Evolutionary conservation across 768 basidiomycete genomes (phyloP), one percentile per base, ranked within the genome.

Genomic region (Pulveroboletus sp.): DNA sequence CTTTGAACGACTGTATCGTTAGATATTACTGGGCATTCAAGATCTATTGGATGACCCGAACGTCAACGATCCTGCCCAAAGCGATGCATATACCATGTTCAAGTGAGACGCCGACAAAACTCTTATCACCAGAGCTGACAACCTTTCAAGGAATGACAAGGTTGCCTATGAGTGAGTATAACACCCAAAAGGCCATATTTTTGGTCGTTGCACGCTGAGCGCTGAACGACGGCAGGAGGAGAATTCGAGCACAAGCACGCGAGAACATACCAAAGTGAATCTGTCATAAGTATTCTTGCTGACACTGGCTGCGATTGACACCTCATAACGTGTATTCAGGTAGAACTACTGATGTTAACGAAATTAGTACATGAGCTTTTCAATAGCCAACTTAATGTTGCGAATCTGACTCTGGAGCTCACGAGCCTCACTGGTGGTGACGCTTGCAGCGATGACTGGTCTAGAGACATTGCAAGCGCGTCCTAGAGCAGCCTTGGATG

Each of bases 51-150:
- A 95, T 62, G 90, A 95, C 56, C 95, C 97, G 9, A 99, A 99
- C 62, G 90, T 94, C 35, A 90, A 87, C 50, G 97, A 99, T 71
- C 97, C 97, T 7, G 97, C 97, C 1, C 97, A 99, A 66, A 93
- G 94, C 47, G 95, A 98, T 59, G 97, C 97, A 11, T 98, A 98
- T 69, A 94, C 92, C 27, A 90, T 97, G 85, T 98, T 94, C 79
- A 97, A 95, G 94, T 95, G 59, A 61, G 92, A 74, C 16, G 38
- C 34, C 36, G 20, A n/a, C 25, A 24, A 37, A 12, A 23, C 29
- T 13, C 31, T 47, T 6, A 35, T 45, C 25, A 32, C 31, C 19
- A 41, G 29, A 32, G 37, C 45, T 63, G 27, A 63, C 51, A 9
- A 12, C 19, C 14, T 34, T 12, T 25, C 6, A 41, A 97, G 94